phyloP scores from a whole-genome alignment of 1,139 yeast genomes.

The Pichia norvegensis region DNA sequence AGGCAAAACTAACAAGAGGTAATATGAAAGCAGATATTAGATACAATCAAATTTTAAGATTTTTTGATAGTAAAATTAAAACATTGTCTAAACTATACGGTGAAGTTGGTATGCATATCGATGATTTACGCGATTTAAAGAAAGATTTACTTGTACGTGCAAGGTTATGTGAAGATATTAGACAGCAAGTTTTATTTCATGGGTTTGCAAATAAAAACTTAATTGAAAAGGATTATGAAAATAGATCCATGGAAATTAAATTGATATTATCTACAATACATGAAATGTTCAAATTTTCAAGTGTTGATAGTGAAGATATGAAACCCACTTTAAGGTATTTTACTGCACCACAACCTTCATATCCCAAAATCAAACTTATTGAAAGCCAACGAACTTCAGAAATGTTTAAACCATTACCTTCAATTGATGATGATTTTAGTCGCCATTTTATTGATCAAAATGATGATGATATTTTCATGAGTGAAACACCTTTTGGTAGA shows the following conservation, averaged over 20 bases:
- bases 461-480: neutral
- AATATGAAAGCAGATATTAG: slow-evolving; percentile 12
- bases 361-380: neutral
- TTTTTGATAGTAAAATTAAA: slow-evolving; percentile 4
- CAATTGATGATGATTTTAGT: neutral
- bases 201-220: neutral
- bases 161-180: slow-evolving; percentile 4
- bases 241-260: slow-evolving; percentile 2
- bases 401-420: neutral
- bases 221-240: neutral
- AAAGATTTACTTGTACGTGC: slow-evolving; percentile 4
- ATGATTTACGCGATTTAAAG: slow-evolving; percentile 3
- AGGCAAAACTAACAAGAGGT: slow-evolving; percentile 6
- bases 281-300: slow-evolving; percentile 8
- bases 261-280: slow-evolving; percentile 11
- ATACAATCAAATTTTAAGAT: slow-evolving; percentile 14
- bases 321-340: neutral
- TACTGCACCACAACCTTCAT: neutral
- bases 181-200: slow-evolving; percentile 2
- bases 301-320: neutral
- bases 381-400: neutral
- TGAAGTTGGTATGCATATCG: slow-evolving; percentile 8
- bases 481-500: neutral
- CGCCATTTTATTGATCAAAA: neutral
- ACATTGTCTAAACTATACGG: slow-evolving; percentile 4